phyloP scores from a whole-genome alignment of 352 stramenopile genomes.

The Pythium volutum region DNA sequence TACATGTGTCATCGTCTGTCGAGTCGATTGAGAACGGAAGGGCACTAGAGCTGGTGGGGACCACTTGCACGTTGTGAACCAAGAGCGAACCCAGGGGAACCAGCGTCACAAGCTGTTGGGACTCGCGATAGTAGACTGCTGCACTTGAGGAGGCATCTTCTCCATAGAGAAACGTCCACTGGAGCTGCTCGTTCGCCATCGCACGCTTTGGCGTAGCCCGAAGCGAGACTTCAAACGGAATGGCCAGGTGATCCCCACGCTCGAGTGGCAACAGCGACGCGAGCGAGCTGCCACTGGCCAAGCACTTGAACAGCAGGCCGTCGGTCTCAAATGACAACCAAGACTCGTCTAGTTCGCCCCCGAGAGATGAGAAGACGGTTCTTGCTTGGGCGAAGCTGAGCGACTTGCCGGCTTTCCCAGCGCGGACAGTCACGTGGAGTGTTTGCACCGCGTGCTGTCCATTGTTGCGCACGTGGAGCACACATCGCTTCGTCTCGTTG shows the following conservation, averaged over 20 bases:
- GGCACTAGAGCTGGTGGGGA: slow-evolving; percentile 20
- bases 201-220: neutral
- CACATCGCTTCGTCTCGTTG: slow-evolving; percentile 58
- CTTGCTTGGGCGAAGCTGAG: neutral
- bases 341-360: neutral
- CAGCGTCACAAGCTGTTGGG: slow-evolving; percentile 41
- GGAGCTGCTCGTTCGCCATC: slow-evolving; percentile 25
- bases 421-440: slow-evolving; percentile 25
- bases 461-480: slow-evolving; percentile 50
- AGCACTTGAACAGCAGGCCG: slow-evolving; percentile 13
- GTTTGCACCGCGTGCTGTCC: slow-evolving; percentile 40
- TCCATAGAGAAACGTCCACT: slow-evolving; percentile 67
- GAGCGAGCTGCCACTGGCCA: neutral
- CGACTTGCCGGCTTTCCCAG: slow-evolving; percentile 2
- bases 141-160: slow-evolving; percentile 6
- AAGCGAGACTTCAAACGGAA: slow-evolving; percentile 28
- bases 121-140: slow-evolving; percentile 51
- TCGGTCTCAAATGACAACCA: slow-evolving; percentile 17
- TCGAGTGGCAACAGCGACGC: slow-evolving; percentile 16
- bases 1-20: slow-evolving; percentile 43
- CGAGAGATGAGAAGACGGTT: slow-evolving; percentile 7
- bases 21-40: neutral
- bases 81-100: slow-evolving; percentile 50
- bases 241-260: slow-evolving; percentile 16
- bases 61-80: slow-evolving; percentile 36